phyloP scores from a whole-genome alignment of 192 early-diverging fungal species.

The Rhizophagus sp. region DNA sequence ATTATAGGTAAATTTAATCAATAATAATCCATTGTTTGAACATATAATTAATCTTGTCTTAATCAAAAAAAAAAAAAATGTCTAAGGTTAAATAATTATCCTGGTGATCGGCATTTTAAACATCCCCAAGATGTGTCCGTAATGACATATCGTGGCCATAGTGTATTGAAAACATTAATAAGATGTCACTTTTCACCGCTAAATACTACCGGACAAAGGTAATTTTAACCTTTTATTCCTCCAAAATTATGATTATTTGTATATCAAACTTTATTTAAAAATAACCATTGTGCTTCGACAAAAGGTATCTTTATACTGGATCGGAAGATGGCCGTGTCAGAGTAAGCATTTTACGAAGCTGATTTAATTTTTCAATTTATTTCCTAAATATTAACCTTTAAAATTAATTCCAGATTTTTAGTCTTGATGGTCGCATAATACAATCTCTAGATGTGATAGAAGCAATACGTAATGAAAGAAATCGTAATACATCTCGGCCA shows the following conservation, averaged over 20 bases:
- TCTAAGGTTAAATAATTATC: slow-evolving; percentile 33
- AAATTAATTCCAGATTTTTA: slow-evolving; percentile 34
- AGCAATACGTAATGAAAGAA: background rate
- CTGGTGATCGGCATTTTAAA: slow-evolving; percentile 26
- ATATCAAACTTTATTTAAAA: background rate
- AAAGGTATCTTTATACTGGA: slow-evolving; percentile 63
- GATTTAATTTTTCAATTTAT: background rate
- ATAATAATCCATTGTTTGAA: background rate
- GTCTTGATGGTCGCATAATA: slow-evolving; percentile 41
- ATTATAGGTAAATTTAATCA: slow-evolving; percentile 17
- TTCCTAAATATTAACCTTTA: background rate
- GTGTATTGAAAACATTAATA: slow-evolving; percentile 65
- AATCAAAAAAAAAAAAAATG: background rate
- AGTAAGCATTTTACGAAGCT: slow-evolving; percentile 18
- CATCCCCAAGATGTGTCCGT: slow-evolving; percentile 60
- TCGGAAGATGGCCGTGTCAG: slow-evolving; percentile 60
- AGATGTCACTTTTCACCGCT: slow-evolving; percentile 69
- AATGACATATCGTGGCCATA: slow-evolving; percentile 62
- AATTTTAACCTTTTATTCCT: background rate
- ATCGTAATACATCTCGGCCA: background rate
- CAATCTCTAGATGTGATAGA: slow-evolving; percentile 34
- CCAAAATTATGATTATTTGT: background rate
- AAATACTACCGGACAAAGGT: slow-evolving; percentile 53
- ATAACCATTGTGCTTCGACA: too few relatives aligned
- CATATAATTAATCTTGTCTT: background rate